Evolutionary conservation across 371 early-diverging fungal genomes (phyloP).

Genomic region (Apophysomyces variabilis): DNA sequence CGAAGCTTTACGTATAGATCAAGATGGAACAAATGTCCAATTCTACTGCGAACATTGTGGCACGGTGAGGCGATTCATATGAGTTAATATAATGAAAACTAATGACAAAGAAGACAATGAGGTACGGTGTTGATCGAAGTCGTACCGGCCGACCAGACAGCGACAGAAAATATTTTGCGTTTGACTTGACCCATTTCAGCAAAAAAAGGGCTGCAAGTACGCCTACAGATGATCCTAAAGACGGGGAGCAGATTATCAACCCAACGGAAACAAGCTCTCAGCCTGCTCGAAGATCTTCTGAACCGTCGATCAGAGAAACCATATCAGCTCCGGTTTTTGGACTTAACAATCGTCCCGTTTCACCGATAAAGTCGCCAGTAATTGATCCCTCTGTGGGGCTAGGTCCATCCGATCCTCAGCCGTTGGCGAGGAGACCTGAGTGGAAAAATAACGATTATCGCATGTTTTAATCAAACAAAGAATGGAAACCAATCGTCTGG

Average conservation of each 20-base stretch:
- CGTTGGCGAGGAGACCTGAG: conserved; percentile 14
- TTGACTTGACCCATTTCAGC: background rate
- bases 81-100: background rate
- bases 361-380: background rate
- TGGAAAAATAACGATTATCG: conserved; percentile 27
- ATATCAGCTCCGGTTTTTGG: background rate
- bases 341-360: background rate
- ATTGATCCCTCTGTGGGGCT: background rate
- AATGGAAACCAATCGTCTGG: background rate
- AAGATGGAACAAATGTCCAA: conserved; percentile 16
- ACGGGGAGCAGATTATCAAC: background rate
- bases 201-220: background rate
- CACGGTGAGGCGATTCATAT: conserved; percentile 25
- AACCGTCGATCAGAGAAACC: background rate
- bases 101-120: background rate
- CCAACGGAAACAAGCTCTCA: background rate
- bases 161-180: background rate
- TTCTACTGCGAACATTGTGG: conserved; percentile 41
- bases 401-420: background rate
- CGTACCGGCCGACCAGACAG: background rate
- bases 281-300: background rate
- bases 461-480: conserved; percentile 18
- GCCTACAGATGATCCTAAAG: background rate
- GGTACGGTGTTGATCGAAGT: background rate
- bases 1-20: conserved; percentile 51